Base-by-base conservation (phyloP, 805 yeast species). In the Priceomyces medius region DNA sequence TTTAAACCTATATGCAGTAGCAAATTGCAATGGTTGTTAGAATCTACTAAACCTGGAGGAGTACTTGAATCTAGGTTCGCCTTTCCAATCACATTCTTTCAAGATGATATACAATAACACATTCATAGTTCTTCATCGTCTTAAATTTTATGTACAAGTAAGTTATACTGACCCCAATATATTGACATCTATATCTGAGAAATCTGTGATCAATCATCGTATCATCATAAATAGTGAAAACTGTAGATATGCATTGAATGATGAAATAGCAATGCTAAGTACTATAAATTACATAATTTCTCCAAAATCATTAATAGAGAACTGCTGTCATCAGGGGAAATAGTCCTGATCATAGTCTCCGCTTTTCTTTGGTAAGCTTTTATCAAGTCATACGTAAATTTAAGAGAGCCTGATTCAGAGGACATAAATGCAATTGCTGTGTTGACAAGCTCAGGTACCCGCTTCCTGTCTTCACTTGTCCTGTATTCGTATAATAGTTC, bases 351-450 rank as follows among this genome's bases (percentile, higher is more conserved):
- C 46, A 53, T 41, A 10, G 31, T 18, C 41, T 41, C 42, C 2
- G 60, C 62, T 31, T 44, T 53, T 3, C 21, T 28, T n/a, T 53
- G 50, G 27, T 56, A 58, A 26, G 49, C 46, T 8, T 48, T 49
- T 7, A 66, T 47, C 16, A 64, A 36, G 10, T 47, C 42, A 19
- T 44, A 41, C 24, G 68, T 56, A 40, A 44, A 66, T 2, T 46
- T 46, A 19, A 66, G 43, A 1, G 71, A 64, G 7, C 51, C 44
- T 0, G 63, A 47, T 5, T 49, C 46, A 10, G 26, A 13, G 10
- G 41, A 31, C 60, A 66, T 56, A 40, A 32, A 57, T 1, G 39
- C 44, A 13, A 65, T 58, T 21, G 62, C 54, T 14, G 42, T 37
- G 14, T 33, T 36, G 5, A 63, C 45, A 24, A 55, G 42, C 5